Percentiles rank a stretch among this genome's conserved stretches.
Evolutionary conservation across 2,329 filamentous ascomycete species (phyloP).

Genomic region (Diaporthe ampelina): DNA sequence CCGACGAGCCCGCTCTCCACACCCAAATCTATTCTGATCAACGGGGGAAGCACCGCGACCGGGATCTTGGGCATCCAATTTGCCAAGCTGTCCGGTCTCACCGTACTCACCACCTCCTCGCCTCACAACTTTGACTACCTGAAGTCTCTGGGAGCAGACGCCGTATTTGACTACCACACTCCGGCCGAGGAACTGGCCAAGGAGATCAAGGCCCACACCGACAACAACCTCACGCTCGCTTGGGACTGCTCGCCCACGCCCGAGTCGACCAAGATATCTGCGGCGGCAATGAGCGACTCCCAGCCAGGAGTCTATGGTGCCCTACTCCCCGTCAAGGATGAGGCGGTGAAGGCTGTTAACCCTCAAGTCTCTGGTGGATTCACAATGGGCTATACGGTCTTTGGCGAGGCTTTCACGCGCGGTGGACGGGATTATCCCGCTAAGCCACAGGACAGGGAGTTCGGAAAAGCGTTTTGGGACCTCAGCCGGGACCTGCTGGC

Average conservation of each 20-base stretch:
- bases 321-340: slow-evolving; percentile 19
- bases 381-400: slow-evolving; percentile 51
- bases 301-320: slow-evolving; percentile 20
- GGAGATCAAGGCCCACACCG: slow-evolving; percentile 25
- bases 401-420: slow-evolving; percentile 50
- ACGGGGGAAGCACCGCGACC: slow-evolving; percentile 65
- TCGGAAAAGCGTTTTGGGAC: slow-evolving; percentile 53
- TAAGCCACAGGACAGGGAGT: slow-evolving; percentile 48
- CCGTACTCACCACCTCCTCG: slow-evolving; percentile 54
- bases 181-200: slow-evolving; percentile 30
- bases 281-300: slow-evolving; percentile 28
- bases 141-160: slow-evolving; percentile 39
- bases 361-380: slow-evolving; percentile 45
- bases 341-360: slow-evolving; percentile 55
- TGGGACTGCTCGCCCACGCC: slow-evolving; percentile 42
- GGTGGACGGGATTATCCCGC: slow-evolving; percentile 25
- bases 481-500: slow-evolving; percentile 49
- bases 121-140: slow-evolving; percentile 43
- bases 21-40: slow-evolving; percentile 49
- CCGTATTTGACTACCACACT: slow-evolving; percentile 40
- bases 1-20: slow-evolving; percentile 54
- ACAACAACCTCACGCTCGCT: slow-evolving; percentile 29
- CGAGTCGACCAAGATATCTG: slow-evolving; percentile 29
- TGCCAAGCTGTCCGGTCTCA: slow-evolving; percentile 53
- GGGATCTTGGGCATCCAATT: slow-evolving; percentile 62